Evolutionary conservation across 2,329 filamentous ascomycete species (phyloP), one percentile per base, ranked within the genome.

Genomic region (Grosmannia huntii): DNA sequence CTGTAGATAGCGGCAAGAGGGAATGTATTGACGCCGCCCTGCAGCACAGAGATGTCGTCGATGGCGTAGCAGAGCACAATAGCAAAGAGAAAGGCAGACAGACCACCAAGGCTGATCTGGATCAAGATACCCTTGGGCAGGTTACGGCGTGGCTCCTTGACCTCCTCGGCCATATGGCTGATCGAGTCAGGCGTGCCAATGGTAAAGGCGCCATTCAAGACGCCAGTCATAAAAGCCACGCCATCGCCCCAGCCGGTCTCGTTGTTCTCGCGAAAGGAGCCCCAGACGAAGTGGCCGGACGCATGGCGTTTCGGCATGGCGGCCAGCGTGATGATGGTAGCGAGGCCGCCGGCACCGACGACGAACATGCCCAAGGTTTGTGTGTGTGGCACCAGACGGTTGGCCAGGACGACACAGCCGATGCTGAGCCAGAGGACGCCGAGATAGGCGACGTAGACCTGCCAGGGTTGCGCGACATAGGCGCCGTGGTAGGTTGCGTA

Each of bases 141-240:
- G 61, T 81, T 77, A 58, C 65, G 68, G 57, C 64, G 70, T 9
- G 74, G 75, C n/a, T 70, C 66, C 0, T 71, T 80, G 23, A 84
- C 77, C 67, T 85, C 81, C 67, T 85, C 82, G 5, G 80, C 78
- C 64, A 84, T 72, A 67, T 85, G 83, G 11, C 76, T 79, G 21
- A 84, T 80, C 57, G 80, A 77, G 67, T 86, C 83, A 3, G 82
- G 80, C 0, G 81, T 85, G 23, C 84, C 62, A 27, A 87, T 80
- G 23, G 81, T 82, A 65, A 83, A 86, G 12, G 83, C 81, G 5
- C 83, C 84, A 63, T 86, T 86, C 25, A 87, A 73, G 67, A 86
- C 84, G 21, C 84, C 83, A 0, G 79, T 71, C 28, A 85, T 70
- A 61, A 87, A 86, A 2, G 82, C 82, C n/a, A 86, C 79, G 16